Conservation (phyloP, 2,329 filamentous ascomycete species). For the Botrytis medusae region DNA sequence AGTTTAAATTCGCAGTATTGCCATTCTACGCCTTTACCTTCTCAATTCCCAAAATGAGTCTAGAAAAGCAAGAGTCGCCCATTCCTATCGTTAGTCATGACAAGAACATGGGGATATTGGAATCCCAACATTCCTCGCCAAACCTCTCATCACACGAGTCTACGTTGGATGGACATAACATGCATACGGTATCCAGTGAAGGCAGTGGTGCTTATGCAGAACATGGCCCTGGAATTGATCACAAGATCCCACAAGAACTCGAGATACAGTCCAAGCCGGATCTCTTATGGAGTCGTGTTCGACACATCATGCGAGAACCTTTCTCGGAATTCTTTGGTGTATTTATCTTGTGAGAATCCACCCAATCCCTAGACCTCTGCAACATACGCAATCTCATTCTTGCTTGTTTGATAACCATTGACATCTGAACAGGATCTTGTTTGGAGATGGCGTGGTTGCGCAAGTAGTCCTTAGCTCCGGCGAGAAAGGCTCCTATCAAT, state of each 20-base stretch:
- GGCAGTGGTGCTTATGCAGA: slow-evolving; percentile 32
- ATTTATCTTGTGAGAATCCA: slow-evolving; percentile 52
- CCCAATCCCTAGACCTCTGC: neutral
- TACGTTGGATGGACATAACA: neutral
- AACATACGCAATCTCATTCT: neutral
- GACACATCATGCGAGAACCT: slow-evolving; percentile 32
- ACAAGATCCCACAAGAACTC: slow-evolving; percentile 38
- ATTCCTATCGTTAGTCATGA: neutral
- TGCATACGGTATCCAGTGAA: neutral
- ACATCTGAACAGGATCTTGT: slow-evolving; percentile 44
- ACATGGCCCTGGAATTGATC: slow-evolving; percentile 40
- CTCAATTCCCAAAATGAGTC: neutral
- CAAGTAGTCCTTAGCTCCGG: slow-evolving; percentile 57
- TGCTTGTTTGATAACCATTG: neutral
- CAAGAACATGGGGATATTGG: neutral
- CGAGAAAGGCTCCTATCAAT: slow-evolving; percentile 35
- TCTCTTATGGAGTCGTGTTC: slow-evolving; percentile 32
- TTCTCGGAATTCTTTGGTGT: slow-evolving; percentile 70
- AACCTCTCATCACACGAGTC: slow-evolving; percentile 6
- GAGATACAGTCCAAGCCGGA: slow-evolving; percentile 31
- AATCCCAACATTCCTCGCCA: slow-evolving; percentile 7
- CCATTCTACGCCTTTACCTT: too few relatives aligned
- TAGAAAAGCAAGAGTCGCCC: neutral
- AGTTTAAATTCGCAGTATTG: neutral
- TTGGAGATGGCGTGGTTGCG: slow-evolving; percentile 68